Base-by-base conservation (phyloP, 495 filamentous ascomycete species). In the Neurospora cerealis region DNA sequence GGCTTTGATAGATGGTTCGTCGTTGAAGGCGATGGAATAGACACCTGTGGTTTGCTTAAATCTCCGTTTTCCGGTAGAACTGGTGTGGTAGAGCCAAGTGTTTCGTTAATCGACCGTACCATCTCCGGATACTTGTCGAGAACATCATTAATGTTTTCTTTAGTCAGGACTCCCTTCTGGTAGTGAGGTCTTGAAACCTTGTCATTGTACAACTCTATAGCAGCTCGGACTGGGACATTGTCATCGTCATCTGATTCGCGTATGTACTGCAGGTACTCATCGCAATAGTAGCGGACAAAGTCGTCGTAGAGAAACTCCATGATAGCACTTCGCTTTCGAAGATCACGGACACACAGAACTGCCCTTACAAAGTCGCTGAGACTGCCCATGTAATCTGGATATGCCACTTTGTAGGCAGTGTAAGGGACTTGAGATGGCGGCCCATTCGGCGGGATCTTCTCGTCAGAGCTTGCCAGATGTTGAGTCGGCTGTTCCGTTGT, bases 301-400 rank as follows among this genome's bases (percentile, higher is more conserved):
- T 94, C 91, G 78, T 94, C 92, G 80, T 89, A 93, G 0, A 91
- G 74, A 46, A 83, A 88, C 32, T 83, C 75, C 32, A 84, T 73
- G 36, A 90, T 72, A 21, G 80, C 44, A 8, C 80, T 85, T 13
- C 78, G 72, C 32, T 80, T 77, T 17, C 83, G 77, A 24, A 91
- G 82, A 32, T 81, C 78, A 34, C 86, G 81, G 11, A 94, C 81
- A 71, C 86, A 88, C 11, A 83, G 80, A 71, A 91, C 88, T 1
- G 87, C 81, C 17, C 83, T 80, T 1, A 86, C 76, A 70, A 93
- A 93, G 73, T 88, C 83, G 0, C 70, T 73, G 11, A 86, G 81
- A 24, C 82, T 86, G 4, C 89, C 90, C 11, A 70, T 40, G 73
- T 91, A 93, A 8, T 75, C 79, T 2, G 89, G 85, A 75, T 93